Conservation (phyloP, 371 early-diverging fungal species). For the Chytridiales sp. region DNA sequence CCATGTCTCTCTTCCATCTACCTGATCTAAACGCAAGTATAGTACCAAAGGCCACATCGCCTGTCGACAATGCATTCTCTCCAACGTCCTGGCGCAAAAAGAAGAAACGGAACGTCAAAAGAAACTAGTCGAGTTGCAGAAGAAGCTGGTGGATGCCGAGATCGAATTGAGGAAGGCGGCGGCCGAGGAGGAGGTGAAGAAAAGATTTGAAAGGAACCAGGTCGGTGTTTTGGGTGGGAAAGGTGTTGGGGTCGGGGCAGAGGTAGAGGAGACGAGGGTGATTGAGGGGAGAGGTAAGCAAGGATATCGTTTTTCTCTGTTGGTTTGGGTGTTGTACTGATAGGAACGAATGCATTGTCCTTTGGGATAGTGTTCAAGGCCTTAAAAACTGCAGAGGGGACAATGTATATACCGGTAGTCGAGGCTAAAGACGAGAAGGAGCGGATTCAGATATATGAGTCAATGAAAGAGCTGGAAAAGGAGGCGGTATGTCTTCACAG, state of each 20-base stretch:
- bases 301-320: not conserved
- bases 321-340: not conserved
- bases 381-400: conserved; percentile 30
- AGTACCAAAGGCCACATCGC: conserved; percentile 76
- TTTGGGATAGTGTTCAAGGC: conserved; percentile 35
- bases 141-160: conserved; percentile 23
- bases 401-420: conserved; percentile 34
- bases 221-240: conserved; percentile 53
- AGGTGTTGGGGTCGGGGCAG: conserved; percentile 17
- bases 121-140: conserved; percentile 37
- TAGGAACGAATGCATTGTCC: no score
- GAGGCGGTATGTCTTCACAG: conserved; percentile 31
- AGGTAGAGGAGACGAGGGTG: no score
- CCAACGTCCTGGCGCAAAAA: conserved; percentile 85
- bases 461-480: conserved; percentile 52
- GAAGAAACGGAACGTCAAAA: conserved; percentile 68
- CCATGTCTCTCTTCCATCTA: not conserved
- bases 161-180: conserved; percentile 47
- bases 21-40: not conserved
- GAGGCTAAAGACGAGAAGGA: conserved; percentile 43
- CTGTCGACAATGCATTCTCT: conserved; percentile 86
- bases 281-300: no score
- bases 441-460: conserved; percentile 49
- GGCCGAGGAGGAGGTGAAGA: conserved; percentile 51
- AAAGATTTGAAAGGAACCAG: conserved; percentile 67